Base-by-base conservation (phyloP, 2,329 filamentous ascomycete genomes). In the Cladosporium colombiae region DNA sequence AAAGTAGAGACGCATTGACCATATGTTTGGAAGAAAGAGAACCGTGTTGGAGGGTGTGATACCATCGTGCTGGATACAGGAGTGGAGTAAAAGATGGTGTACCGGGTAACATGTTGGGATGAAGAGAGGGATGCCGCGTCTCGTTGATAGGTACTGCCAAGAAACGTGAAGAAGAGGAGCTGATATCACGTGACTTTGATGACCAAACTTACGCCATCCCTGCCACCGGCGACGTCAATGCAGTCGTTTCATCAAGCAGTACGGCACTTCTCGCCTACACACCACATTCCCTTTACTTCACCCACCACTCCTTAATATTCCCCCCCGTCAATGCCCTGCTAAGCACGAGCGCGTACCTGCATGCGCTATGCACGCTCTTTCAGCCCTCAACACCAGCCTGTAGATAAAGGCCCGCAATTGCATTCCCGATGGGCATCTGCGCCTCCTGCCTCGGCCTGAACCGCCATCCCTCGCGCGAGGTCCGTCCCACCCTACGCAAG, bases 381-480 rank as follows among this genome's bases (percentile, higher is more conserved):
- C 35, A 27, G 16, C 40, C 56, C 16, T 46, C 27, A 13, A 59
- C 37, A 59, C 56, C 56, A 59, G 56, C 56, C 56, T 31, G 56
- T 59, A 59, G 56, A 44, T 37, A 59, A 31, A 40, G 16, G 23
- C 33, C 40, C 58, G 18, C 58, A 62, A 49, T n/a, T 29, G 46
- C 67, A 71, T 70, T 69, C 71, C 71, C 77, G 74, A 83, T 83
- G 81, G 81, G 81, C 68, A 76, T 81, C 73, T 83, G 81, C 75
- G 75, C 78, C 62, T 83, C 81, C 62, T 83, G 81, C 72, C 79
- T 83, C 61, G 80, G 81, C 70, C 75, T 77, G 56, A 76, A 77
- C 66, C 78, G 80, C 69, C 76, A 77, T 71, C 71, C 78, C 70
- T 80, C 80, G 64, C 77, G 79, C 62, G 80, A 82, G 66, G 81